These are phyloP conservation scores for Trichoderma reesei DNA, from an alignment of 495 filamentous ascomycete genomes.

Conservation along the genomic window DNA sequence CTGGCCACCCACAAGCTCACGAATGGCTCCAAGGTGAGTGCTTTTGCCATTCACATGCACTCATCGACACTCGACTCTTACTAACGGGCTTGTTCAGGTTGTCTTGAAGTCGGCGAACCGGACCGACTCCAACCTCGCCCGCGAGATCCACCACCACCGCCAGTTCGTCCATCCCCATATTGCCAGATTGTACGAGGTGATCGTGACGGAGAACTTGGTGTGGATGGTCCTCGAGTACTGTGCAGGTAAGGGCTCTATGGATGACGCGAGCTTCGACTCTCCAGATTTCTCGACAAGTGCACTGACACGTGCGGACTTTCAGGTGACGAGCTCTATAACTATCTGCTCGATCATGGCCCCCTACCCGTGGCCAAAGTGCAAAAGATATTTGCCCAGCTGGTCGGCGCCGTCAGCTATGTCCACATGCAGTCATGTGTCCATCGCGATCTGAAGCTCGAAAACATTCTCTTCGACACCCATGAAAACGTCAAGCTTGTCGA, in stretches of 20 bases:
- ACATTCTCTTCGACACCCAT: slow-evolving; percentile 92
- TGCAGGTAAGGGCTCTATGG: slow-evolving; percentile 52
- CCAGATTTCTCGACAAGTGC: neutral
- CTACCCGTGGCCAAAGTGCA: slow-evolving; percentile 83
- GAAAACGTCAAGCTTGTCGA: slow-evolving; percentile 98
- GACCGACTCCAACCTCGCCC: slow-evolving; percentile 86
- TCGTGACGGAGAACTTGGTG: slow-evolving; percentile 87
- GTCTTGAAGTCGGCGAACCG: slow-evolving; percentile 97
- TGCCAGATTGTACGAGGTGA: slow-evolving; percentile 91
- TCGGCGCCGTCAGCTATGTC: slow-evolving; percentile 91
- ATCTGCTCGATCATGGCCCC: slow-evolving; percentile 77
- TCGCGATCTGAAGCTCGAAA: slow-evolving; percentile 93
- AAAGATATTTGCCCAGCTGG: slow-evolving; percentile 90
- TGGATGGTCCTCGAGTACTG: slow-evolving; percentile 98
- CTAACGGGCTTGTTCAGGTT: slow-evolving; percentile 45
- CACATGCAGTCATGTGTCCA: slow-evolving; percentile 94
- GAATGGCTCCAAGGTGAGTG: slow-evolving; percentile 88
- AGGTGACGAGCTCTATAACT: slow-evolving; percentile 97
- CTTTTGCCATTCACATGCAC: neutral
- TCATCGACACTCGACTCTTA: neutral
- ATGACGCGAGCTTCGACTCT: neutral
- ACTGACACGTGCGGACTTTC: slow-evolving; percentile 11
- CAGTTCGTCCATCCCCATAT: slow-evolving; percentile 98
- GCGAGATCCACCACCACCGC: slow-evolving; percentile 96
- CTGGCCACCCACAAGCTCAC: slow-evolving; percentile 94